phyloP scores from a whole-genome alignment of 805 yeast species.

The Ogataea naganishii region DNA sequence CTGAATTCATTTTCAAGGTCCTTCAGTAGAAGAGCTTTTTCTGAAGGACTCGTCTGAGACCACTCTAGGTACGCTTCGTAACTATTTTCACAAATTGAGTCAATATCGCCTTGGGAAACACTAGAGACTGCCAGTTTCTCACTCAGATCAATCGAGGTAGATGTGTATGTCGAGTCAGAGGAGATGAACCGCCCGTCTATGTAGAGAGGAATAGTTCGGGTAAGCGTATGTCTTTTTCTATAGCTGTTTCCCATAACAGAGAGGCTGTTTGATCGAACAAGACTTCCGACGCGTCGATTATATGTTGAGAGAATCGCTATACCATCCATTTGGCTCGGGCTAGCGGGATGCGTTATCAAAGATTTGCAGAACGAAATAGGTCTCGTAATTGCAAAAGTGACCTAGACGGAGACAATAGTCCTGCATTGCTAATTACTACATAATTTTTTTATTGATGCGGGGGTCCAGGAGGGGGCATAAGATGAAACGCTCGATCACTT shows the following conservation, averaged over 20 bases:
- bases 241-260: not conserved
- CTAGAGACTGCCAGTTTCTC: slow-evolving; percentile 4
- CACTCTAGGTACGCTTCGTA: slow-evolving; percentile 11
- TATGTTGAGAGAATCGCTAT: too few relatives aligned
- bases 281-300: too few relatives aligned
- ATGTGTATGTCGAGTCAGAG: slow-evolving; percentile 2
- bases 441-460: too few relatives aligned
- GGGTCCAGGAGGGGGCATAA: too few relatives aligned
- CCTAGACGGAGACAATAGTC: too few relatives aligned
- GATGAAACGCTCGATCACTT: too few relatives aligned
- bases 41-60: slow-evolving; percentile 6
- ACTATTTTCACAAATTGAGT: slow-evolving; percentile 8
- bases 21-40: slow-evolving; percentile 8
- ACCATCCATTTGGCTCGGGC: too few relatives aligned
- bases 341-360: too few relatives aligned
- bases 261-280: too few relatives aligned
- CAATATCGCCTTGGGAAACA: slow-evolving; percentile 1
- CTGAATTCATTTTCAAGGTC: slow-evolving; percentile 6
- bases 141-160: slow-evolving; percentile 5
- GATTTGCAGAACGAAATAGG: too few relatives aligned
- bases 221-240: not conserved
- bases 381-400: too few relatives aligned
- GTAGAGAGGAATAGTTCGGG: slow-evolving; percentile 5
- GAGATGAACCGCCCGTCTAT: slow-evolving; percentile 1
- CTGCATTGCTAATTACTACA: too few relatives aligned